Percentiles rank a stretch among this genome's conserved stretches.
phyloP scores from a whole-genome alignment of 2,329 filamentous ascomycete genomes.

The Pseudogymnoascus sp. region DNA sequence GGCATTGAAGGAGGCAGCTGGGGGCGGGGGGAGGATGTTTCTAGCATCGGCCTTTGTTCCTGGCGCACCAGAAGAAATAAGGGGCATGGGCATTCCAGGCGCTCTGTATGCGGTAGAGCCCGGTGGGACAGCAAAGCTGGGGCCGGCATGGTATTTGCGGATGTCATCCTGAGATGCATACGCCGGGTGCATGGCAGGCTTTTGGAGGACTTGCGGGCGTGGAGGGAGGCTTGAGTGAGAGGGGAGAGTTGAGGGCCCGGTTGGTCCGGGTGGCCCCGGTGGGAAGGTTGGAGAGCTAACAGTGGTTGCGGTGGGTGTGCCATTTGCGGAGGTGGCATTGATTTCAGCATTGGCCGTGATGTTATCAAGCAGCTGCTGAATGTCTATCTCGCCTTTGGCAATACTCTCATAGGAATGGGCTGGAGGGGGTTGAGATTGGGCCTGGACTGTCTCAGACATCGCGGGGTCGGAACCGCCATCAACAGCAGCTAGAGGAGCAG shows the following conservation, averaged over 20 bases:
- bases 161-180: slow-evolving; percentile 26
- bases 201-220: slow-evolving; percentile 24
- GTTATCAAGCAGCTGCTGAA: slow-evolving; percentile 31
- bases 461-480: slow-evolving; percentile 10
- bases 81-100: slow-evolving; percentile 23
- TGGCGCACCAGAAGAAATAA: slow-evolving; percentile 28
- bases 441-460: slow-evolving; percentile 17
- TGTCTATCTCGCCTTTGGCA: slow-evolving; percentile 29
- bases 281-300: slow-evolving; percentile 19
- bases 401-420: slow-evolving; percentile 22
- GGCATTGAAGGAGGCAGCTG: slow-evolving; percentile 25
- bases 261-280: slow-evolving; percentile 14
- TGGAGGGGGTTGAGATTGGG: slow-evolving; percentile 12
- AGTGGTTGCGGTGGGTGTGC: slow-evolving; percentile 18
- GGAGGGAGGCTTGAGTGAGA: slow-evolving; percentile 31
- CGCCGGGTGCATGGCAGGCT: slow-evolving; percentile 12
- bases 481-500: slow-evolving; percentile 13
- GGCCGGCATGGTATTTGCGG: slow-evolving; percentile 27
- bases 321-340: slow-evolving; percentile 20
- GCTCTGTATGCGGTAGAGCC: slow-evolving; percentile 25
- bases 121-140: slow-evolving; percentile 21
- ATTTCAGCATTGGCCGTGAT: slow-evolving; percentile 32
- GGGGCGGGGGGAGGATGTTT: slow-evolving; percentile 29
- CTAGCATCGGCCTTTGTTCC: slow-evolving; percentile 28
- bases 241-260: slow-evolving; percentile 22